Base-by-base conservation (phyloP, 2,329 filamentous ascomycete genomes). In the Fusarium setosum region DNA sequence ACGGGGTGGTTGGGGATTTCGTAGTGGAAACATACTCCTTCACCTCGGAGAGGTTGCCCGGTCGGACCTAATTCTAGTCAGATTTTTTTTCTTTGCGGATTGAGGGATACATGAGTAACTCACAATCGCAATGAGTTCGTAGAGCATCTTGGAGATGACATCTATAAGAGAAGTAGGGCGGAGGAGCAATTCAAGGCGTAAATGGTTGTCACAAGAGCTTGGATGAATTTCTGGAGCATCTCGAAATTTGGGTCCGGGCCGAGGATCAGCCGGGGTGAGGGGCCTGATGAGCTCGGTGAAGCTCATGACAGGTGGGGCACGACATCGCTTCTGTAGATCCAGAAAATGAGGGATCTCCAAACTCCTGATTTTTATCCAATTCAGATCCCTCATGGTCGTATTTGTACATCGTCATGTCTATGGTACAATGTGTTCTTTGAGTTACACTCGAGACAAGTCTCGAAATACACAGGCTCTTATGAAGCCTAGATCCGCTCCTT, bases 101-200 rank as follows among this genome's bases (percentile, higher is more conserved):
- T 9, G 9, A 13, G 17, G 35, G 32, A 21, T n/a, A 18, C 5
- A 21, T 20, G n/a, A n/a, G 5, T n/a, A 11, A 83, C 91, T 74
- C 83, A 97, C 96, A 82, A 97, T 91, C 79, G 92, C 96, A 80
- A 99, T 96, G 75, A 98, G 84, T 84, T 99, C 96, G 85, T 99
- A 99, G 82, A 99, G 84, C 96, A 99, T 97, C 69, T 78, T 85
- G 76, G 71, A 65, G 73, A 71, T 71, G 72, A 72, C 74, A 75
- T 79, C 67, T 70, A 69, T 65, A n/a, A n/a, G 31, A 34, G 29
- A 29, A 38, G 44, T 50, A 56, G 60, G 54, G 62, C 65, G 59
- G 61, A 58, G 45, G 58, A 63, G 40, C 54, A 55, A 53, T 50
- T 65, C 52, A 17, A 60, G 41, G 24, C 44, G 17, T 41, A 50